Conservation (phyloP, 768 basidiomycete species). For the Tricholoma sp. region DNA sequence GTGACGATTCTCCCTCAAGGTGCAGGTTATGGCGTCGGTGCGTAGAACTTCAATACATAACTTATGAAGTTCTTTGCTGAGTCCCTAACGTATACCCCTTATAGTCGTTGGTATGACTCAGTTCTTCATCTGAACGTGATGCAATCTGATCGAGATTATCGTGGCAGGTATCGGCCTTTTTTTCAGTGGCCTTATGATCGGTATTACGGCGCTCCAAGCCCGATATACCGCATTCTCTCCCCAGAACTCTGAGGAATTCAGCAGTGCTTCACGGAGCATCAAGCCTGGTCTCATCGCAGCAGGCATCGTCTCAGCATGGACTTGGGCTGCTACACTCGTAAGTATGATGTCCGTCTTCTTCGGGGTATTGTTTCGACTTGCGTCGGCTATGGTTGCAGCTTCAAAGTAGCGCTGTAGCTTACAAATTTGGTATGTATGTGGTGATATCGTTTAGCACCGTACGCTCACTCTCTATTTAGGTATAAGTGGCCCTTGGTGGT, state of each 20-base stretch:
- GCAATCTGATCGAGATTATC: not conserved
- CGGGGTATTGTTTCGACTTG: not conserved
- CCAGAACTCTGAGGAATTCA: conserved; percentile 78
- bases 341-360: not conserved
- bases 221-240: conserved; percentile 82
- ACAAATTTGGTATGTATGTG: conserved; percentile 81
- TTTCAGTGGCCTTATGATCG: conserved; percentile 78
- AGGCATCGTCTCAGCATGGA: conserved; percentile 92
- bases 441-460: not conserved
- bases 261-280: conserved; percentile 73
- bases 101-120: conserved; percentile 45
- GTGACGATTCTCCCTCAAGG: conserved; percentile 9
- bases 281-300: conserved; percentile 91
- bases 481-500: conserved; percentile 77
- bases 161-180: conserved; percentile 76
- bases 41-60: not conserved
- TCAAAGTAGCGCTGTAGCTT: conserved; percentile 80
- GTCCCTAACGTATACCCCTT: not conserved
- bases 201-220: conserved; percentile 73
- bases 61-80: not conserved
- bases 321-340: conserved; percentile 70
- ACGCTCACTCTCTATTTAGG: not conserved
- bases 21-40: conserved; percentile 21
- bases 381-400: conserved; percentile 29
- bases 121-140: not conserved